Conservation (phyloP, 2,329 filamentous ascomycete species). For the Emmonsia crescens region DNA sequence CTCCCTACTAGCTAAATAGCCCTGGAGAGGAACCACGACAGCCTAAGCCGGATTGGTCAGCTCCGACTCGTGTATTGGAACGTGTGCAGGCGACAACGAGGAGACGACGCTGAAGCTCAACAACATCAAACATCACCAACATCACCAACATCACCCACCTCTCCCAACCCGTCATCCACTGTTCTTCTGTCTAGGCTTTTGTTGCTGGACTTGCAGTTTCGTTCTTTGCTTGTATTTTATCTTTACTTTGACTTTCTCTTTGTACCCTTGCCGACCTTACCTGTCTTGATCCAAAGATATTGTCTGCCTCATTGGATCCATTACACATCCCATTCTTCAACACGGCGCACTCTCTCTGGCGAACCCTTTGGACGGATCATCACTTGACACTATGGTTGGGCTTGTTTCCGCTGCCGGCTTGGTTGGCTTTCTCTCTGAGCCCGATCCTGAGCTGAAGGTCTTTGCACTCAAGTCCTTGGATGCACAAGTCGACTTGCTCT, state of each 20-base stretch:
- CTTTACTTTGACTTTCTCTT: not conserved
- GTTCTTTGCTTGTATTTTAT: not conserved
- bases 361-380: not conserved
- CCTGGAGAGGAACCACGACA: constrained; percentile 5
- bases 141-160: not conserved
- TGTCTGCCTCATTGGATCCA: not conserved
- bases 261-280: not conserved
- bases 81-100: not conserved
- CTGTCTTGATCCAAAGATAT: too few species aligned
- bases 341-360: not conserved
- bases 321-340: not conserved
- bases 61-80: too few species aligned
- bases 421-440: constrained; percentile 88
- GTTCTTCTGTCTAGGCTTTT: not conserved
- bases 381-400: constrained; percentile 60
- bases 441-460: constrained; percentile 84
- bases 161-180: not conserved
- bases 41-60: constrained; percentile 1
- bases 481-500: constrained; percentile 90
- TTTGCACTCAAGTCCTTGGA: constrained; percentile 94
- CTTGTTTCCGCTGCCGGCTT: constrained; percentile 90
- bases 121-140: not conserved
- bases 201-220: not conserved
- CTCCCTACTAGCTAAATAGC: not conserved
- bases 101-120: not conserved